These are phyloP conservation scores for Cocos nucifera DNA, from an alignment of 176 grass and related monocot genomes.

Conservation along the genomic window DNA sequence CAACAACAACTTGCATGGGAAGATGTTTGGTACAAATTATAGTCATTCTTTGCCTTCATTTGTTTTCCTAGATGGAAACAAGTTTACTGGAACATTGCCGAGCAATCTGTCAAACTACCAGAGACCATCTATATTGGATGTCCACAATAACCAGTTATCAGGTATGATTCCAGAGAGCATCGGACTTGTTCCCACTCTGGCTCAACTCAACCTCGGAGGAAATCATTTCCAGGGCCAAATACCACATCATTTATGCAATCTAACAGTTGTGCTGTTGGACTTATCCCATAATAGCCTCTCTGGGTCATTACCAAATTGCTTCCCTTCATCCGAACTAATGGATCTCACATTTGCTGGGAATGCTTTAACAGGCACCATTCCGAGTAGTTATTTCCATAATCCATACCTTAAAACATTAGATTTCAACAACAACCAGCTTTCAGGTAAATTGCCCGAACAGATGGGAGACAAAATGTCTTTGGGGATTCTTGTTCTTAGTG, in stretches of 20 bases:
- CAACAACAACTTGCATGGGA: constrained; percentile 6
- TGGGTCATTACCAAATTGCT: constrained; percentile 6
- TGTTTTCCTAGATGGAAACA: constrained; percentile 10
- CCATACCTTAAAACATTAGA: not conserved
- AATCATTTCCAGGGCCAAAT: constrained; percentile 10
- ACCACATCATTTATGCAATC: not conserved
- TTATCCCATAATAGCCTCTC: constrained; percentile 13
- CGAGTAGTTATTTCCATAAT: not conserved
- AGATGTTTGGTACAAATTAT: not conserved
- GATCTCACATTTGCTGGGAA: constrained; percentile 5
- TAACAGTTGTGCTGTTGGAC: not conserved
- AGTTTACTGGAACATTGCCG: not conserved
- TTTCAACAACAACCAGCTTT: constrained; percentile 14
- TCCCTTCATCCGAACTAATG: not conserved
- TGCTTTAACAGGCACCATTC: not conserved
- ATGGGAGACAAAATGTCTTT: no score
- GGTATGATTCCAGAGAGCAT: no score
- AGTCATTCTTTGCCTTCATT: not conserved
- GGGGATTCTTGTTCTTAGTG: no score
- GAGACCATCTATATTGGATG: no score
- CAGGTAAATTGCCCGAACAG: not conserved
- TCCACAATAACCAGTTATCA: no score
- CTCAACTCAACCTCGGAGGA: not conserved
- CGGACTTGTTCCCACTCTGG: no score
- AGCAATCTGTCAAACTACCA: not conserved